Evolutionary conservation across 192 early-diverging fungal species (phyloP), one percentile per base, ranked within the genome.

Genomic region (Podila horticola): DNA sequence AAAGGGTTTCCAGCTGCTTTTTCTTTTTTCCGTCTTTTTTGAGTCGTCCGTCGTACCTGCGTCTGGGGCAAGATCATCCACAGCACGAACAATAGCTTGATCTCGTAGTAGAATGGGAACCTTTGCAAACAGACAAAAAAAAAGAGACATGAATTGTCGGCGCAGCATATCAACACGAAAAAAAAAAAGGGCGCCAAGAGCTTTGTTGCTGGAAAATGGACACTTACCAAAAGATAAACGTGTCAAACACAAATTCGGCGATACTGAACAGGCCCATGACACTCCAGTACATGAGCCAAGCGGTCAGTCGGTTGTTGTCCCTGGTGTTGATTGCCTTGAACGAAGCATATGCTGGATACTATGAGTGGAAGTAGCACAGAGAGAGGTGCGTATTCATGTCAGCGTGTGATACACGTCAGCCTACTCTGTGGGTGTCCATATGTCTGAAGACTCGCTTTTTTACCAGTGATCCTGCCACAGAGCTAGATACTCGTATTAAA

Each of bases 61-160:
- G 77, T 81, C 66, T 81, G 77, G 1, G 77, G 77, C 11, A 81
- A 19, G 48, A 81, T 73, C 77, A 81, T 81, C 77, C 77, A 81
- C 30, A 81, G 71, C 4, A 81, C 67, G 51, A 81, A 72, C 12
- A 73, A 4, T 41, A 81, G 28, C 34, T 81, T 81, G 62, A 72
- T 69, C 38, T 81, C 77, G 55, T 81, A 81, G 63, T 81, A 81
- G 38, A 81, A 81, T 17, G 77, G 77, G 31, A 81, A 49, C 77
- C 77, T 81, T 28, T 28, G 6, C n/a, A 24, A 17, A 22, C 34
- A 58, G 3, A 7, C 17, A 41, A 38, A 28, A 9, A 17, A 33
- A 60, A 0, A 28, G 24, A 19, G 30, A 60, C 19, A 61, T 24
- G 22, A 48, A 45, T 48, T 36, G 33, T 62, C 33, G 28, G 10